Evolutionary conservation across 2,329 filamentous ascomycete genomes (phyloP), one percentile per base, ranked within the genome.

Genomic region (Pseudogymnoascus sp.): DNA sequence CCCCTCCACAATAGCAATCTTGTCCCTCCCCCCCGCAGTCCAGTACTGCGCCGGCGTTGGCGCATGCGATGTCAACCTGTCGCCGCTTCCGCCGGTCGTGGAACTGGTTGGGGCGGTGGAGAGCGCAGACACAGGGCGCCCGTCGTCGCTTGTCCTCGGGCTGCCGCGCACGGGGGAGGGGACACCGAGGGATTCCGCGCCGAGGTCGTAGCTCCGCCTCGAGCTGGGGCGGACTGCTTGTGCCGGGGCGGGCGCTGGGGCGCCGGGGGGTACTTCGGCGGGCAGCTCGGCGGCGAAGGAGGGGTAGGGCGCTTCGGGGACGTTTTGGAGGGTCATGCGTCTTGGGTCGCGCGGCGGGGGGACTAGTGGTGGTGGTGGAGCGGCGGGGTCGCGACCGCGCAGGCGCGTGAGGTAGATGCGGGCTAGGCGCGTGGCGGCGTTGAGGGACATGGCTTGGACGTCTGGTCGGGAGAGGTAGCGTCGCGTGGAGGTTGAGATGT

Each of bases 401-500:
- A 35, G 17, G 1, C 91, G 91, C 67, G 90, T 89, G 65, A 87
- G 84, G 71, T 93, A 82, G 67, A 97, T 92, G 75, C 90, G 91
- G 65, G 90, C 90, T 68, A 97, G 79, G 75, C 93, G 96, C 7
- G 85, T 82, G 0, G 93, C 88, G 0, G 92, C 87, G 63, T 88
- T 84, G 62, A 89, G 80, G 6, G 91, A 90, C 82, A 91, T 90
- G 68, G 79, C 82, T 73, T 96, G 90, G 64, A 96, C 88, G 0
- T 86, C 86, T 10, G 83, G 80, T 65, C 88, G 88, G 7, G 82
- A 79, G 62, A 99, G 83, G 73, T 97, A 99, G 67, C 88, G 85
- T 68, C 90, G 84, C 0, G 95, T 99, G 72, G 88, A 88, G 13
- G 91, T 97, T 78, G 91, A 96, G 77, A 99, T 97, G 61, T 97